Percentiles rank a stretch among this genome's conserved stretches.
Conservation (phyloP, 2,329 filamentous ascomycete genomes). For the Bertia moriformis region DNA sequence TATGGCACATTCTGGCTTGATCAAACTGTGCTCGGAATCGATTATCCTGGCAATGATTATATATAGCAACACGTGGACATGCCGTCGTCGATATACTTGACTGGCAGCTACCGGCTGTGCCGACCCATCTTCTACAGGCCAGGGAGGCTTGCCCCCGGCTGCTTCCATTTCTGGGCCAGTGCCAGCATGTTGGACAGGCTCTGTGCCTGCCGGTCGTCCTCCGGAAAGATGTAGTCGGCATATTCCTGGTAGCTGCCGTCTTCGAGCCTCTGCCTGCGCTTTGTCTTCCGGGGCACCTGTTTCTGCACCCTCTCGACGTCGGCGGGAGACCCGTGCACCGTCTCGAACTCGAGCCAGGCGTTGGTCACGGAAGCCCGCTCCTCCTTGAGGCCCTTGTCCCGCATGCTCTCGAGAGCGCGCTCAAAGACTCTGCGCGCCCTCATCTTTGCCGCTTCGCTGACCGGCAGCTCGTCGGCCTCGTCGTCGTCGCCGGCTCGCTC, state of each 20-base stretch:
- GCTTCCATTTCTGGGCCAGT: conserved; percentile 80
- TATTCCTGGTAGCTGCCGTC: conserved; percentile 95
- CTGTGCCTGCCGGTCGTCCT: conserved; percentile 74
- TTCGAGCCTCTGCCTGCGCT: conserved; percentile 81
- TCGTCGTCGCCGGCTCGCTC: conserved; percentile 30
- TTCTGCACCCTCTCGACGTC: conserved; percentile 74
- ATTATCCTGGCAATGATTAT: no score
- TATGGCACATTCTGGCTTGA: no score
- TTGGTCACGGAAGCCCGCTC: conserved; percentile 81
- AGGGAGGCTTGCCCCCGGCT: conserved; percentile 34
- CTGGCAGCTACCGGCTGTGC: no score
- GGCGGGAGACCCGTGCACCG: conserved; percentile 60
- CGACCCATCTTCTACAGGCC: no score
- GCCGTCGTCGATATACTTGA: no score
- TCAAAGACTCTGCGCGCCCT: conserved; percentile 74
- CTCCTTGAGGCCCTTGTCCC: conserved; percentile 78
- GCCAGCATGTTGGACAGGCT: conserved; percentile 73
- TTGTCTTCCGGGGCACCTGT: conserved; percentile 85
- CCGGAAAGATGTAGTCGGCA: conserved; percentile 91
- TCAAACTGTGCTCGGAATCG: no score
- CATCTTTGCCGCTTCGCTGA: conserved; percentile 71
- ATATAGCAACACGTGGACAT: no score
- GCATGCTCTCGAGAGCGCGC: conserved; percentile 73
- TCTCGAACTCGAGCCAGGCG: conserved; percentile 85
- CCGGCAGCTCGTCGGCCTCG: conserved; percentile 26